Conservation (phyloP, 768 basidiomycete species). For the Naganishia antarctica region DNA sequence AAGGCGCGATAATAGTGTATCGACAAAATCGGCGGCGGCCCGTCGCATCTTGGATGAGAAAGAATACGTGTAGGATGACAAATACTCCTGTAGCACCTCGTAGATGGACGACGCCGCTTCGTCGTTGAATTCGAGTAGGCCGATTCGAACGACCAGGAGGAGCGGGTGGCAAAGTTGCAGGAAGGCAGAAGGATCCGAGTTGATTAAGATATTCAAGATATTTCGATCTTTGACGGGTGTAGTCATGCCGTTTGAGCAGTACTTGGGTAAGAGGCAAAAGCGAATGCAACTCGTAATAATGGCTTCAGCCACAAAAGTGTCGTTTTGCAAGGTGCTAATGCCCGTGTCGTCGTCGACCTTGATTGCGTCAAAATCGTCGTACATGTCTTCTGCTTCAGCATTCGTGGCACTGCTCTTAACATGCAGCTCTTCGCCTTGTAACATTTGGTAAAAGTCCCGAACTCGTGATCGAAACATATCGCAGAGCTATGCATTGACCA, state of each 20-base stretch:
- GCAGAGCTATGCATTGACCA: neutral
- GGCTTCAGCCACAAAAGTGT: neutral
- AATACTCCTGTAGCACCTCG: slow-evolving; percentile 2
- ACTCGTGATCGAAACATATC: slow-evolving; percentile 7
- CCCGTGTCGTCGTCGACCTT: slow-evolving; percentile 2
- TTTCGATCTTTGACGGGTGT: slow-evolving; percentile 17
- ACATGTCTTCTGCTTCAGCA: neutral
- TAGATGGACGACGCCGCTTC: slow-evolving; percentile 11
- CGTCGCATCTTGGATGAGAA: slow-evolving; percentile 13
- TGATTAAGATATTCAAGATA: slow-evolving; percentile 16
- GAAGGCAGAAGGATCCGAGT: slow-evolving; percentile 18
- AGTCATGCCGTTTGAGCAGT: slow-evolving; percentile 4
- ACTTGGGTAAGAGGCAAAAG: slow-evolving; percentile 5
- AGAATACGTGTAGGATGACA: slow-evolving; percentile 17
- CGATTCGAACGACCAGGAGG: neutral
- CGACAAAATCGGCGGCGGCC: neutral
- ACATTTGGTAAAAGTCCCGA: neutral
- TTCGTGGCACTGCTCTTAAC: neutral
- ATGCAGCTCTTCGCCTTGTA: neutral
- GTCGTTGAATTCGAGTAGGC: slow-evolving; percentile 2
- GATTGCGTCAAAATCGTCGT: slow-evolving; percentile 18
- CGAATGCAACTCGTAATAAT: slow-evolving; percentile 1
- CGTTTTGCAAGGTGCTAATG: neutral
- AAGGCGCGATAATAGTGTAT: slow-evolving; percentile 7
- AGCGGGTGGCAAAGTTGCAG: slow-evolving; percentile 3